A percentile compares a stretch with the other conserved stretches of the same genome.
These are phyloP conservation scores for Ophiostoma perfectum DNA, from an alignment of 2,329 filamentous ascomycete species.

Conservation along the genomic window DNA sequence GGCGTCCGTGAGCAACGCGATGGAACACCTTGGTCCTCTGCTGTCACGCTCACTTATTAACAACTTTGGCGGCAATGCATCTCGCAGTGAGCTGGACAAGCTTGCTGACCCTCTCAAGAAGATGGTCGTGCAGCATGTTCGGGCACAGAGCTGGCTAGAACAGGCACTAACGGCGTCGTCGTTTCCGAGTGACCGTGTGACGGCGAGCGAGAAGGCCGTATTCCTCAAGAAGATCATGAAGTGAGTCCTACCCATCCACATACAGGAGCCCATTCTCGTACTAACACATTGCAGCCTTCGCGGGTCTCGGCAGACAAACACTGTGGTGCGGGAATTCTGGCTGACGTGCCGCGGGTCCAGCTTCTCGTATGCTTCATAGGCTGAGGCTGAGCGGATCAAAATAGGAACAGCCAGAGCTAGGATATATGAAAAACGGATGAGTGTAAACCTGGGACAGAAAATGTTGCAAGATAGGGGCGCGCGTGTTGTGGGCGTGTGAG, in stretches of 20 bases:
- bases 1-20: constrained; percentile 43
- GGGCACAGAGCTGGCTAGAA: constrained; percentile 58
- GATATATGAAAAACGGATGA: no score
- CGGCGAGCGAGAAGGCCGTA: constrained; percentile 52
- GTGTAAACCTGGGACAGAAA: background rate
- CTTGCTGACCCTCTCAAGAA: constrained; percentile 67
- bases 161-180: constrained; percentile 49
- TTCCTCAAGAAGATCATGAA: constrained; percentile 63
- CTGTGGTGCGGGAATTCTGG: constrained; percentile 68
- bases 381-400: background rate
- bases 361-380: constrained; percentile 53
- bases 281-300: constrained; percentile 42
- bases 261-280: background rate
- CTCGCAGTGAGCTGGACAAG: constrained; percentile 66
- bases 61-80: constrained; percentile 63
- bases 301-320: constrained; percentile 59
- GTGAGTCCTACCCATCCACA: constrained; percentile 33
- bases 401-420: no score
- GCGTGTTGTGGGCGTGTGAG: background rate
- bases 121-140: constrained; percentile 52
- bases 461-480: no score
- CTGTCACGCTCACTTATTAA: constrained; percentile 55
- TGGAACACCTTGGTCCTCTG: constrained; percentile 56
- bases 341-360: constrained; percentile 57
- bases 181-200: constrained; percentile 57